Evolutionary conservation across 352 stramenopile species (phyloP), one percentile per base, ranked within the genome.

Genomic region (Globisporangium ultimum): DNA sequence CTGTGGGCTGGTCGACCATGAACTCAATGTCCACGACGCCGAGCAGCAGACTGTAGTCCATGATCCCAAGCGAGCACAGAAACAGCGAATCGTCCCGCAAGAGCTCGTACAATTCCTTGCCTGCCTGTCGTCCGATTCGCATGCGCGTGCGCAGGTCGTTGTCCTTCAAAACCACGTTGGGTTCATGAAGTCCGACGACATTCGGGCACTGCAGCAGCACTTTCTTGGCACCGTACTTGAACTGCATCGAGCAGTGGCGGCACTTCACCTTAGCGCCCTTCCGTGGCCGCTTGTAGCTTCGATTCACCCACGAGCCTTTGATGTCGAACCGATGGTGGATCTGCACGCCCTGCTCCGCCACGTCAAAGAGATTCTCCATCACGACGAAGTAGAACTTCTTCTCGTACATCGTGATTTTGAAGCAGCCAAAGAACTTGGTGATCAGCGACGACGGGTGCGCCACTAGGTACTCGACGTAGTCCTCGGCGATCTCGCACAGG

Each of bases 371-470:
- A 51, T 97, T 97, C 54, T 93, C 87, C 90, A 97, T 97, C 34
- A 97, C 88, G 53, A 97, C 80, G 61, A 97, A 97, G 58, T 92
- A 94, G 56, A 97, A 95, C 11, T 83, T 80, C 53, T 91, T 91
- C 62, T 91, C 84, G 69, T 96, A 96, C 64, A 97, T 71, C 13
- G 76, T 91, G 58, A 97, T 93, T 62, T 84, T 88, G 68, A 97
- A 95, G 59, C 87, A 95, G 0, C 90, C 90, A 58, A 88, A 93
- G 58, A 97, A 97, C 56, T 94, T 91, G 40, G 87, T 97, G 38
- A 97, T 75, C 15, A 95, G 68, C 32, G 81, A 93, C 40, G 70
- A 61, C 20, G 82, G 84, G 34, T 93, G 80, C 52, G 72, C 60
- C 24, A 86, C 82, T 48, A 97, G 57, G 58, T 96, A 94, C 50